Conservation (phyloP, 2,329 filamentous ascomycete genomes). For the Monilinia polystroma region DNA sequence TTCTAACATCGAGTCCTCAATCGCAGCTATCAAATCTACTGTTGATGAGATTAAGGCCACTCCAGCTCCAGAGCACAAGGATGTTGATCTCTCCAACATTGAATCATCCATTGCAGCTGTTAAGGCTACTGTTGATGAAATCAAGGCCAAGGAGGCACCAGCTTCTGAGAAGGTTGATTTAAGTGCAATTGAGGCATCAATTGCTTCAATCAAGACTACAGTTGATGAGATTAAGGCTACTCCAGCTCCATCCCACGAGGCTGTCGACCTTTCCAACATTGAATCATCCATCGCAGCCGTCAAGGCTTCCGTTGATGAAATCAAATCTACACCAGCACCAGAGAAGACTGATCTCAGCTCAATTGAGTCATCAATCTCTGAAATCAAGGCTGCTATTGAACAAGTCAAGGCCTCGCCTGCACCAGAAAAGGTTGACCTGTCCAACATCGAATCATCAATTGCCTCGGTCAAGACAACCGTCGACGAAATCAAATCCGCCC, state of each 20-base stretch:
- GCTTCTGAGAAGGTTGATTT: background rate
- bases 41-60: slow-evolving; percentile 29
- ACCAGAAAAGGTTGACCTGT: slow-evolving; percentile 28
- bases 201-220: slow-evolving; percentile 24
- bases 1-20: slow-evolving; percentile 21
- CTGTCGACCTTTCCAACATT: slow-evolving; percentile 27
- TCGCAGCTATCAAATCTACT: slow-evolving; percentile 7
- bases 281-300: slow-evolving; percentile 26
- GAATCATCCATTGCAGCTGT: slow-evolving; percentile 27
- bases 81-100: slow-evolving; percentile 26
- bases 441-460: slow-evolving; percentile 25
- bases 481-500: slow-evolving; percentile 25
- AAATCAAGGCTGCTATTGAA: slow-evolving; percentile 27
- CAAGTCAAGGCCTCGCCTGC: slow-evolving; percentile 22
- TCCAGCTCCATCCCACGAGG: slow-evolving; percentile 22
- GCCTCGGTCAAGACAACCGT: slow-evolving; percentile 27
- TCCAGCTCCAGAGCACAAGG: slow-evolving; percentile 20
- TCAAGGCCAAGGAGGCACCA: background rate
- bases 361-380: slow-evolving; percentile 28
- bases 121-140: slow-evolving; percentile 5
- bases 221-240: slow-evolving; percentile 20
- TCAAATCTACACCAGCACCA: slow-evolving; percentile 24
- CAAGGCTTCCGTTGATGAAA: slow-evolving; percentile 24
- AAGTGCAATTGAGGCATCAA: slow-evolving; percentile 22
- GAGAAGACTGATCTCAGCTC: slow-evolving; percentile 26